Percentiles rank a stretch among this genome's conserved stretches.
Evolutionary conservation across 2,329 filamentous ascomycete genomes (phyloP).

Genomic region (Camptophora hylomeconis): DNA sequence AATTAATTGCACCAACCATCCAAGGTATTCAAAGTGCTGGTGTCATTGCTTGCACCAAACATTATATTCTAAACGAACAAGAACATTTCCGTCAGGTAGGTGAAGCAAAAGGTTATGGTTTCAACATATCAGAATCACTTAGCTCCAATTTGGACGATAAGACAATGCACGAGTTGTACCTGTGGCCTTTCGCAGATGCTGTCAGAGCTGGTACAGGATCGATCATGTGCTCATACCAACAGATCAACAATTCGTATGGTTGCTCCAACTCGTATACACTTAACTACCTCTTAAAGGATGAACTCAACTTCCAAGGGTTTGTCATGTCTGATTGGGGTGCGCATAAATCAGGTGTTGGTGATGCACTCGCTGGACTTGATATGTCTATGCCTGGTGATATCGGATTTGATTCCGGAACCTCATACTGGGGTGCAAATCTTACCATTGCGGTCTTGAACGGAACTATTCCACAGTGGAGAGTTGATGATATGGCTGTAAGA

Average conservation of each 20-base stretch:
- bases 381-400: constrained; percentile 82
- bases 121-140: constrained; percentile 47
- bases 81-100: constrained; percentile 53
- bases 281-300: constrained; percentile 52
- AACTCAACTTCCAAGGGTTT: constrained; percentile 65
- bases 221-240: constrained; percentile 60
- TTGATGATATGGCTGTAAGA: constrained; percentile 86
- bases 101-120: constrained; percentile 47
- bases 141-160: constrained; percentile 52
- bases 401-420: constrained; percentile 55
- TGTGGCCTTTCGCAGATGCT: constrained; percentile 54
- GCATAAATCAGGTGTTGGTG: constrained; percentile 56
- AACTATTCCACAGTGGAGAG: constrained; percentile 70
- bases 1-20: constrained; percentile 59
- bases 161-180: constrained; percentile 50
- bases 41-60: constrained; percentile 73
- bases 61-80: constrained; percentile 63
- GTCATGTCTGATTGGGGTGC: constrained; percentile 63
- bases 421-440: constrained; percentile 76
- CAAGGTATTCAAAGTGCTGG: constrained; percentile 71
- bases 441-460: constrained; percentile 82
- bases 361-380: constrained; percentile 57
- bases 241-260: constrained; percentile 54
- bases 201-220: constrained; percentile 52
- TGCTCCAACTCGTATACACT: constrained; percentile 51